These are phyloP conservation scores for Trichoderma asperelloides DNA, from an alignment of 495 filamentous ascomycete genomes.

Conservation along the genomic window DNA sequence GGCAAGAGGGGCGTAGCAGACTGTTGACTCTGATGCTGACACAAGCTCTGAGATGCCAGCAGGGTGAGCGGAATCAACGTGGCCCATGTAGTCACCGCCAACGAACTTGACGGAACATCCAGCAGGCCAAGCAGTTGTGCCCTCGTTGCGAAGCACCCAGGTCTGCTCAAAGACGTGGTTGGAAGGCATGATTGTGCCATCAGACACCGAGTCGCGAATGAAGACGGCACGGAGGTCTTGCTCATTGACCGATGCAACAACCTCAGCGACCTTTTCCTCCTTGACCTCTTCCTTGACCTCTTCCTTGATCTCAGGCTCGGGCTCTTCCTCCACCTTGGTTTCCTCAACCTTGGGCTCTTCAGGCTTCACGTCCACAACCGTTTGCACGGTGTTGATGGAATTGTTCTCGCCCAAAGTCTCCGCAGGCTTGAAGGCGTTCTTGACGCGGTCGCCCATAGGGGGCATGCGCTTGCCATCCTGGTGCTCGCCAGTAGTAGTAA, in stretches of 20 bases:
- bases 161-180: slow-evolving; percentile 74
- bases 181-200: slow-evolving; percentile 63
- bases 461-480: slow-evolving; percentile 49
- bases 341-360: slow-evolving; percentile 27
- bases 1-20: slow-evolving; percentile 55
- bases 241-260: slow-evolving; percentile 19
- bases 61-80: slow-evolving; percentile 68
- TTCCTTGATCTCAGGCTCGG: slow-evolving; percentile 25
- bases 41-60: slow-evolving; percentile 62
- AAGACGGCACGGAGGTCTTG: slow-evolving; percentile 62
- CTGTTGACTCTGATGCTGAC: slow-evolving; percentile 70
- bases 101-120: slow-evolving; percentile 87
- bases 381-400: slow-evolving; percentile 57
- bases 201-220: slow-evolving; percentile 64
- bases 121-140: slow-evolving; percentile 69
- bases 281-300: slow-evolving; percentile 25
- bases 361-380: slow-evolving; percentile 62
- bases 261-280: slow-evolving; percentile 19
- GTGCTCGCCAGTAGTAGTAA: slow-evolving; percentile 75
- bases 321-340: slow-evolving; percentile 21
- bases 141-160: slow-evolving; percentile 86
- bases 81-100: slow-evolving; percentile 91
- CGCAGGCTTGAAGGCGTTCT: slow-evolving; percentile 5
- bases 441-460: slow-evolving; percentile 57
- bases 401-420: background rate